These are phyloP conservation scores for Coniochaeta sp. DNA, from an alignment of 2,329 filamentous ascomycete species.

Conservation along the genomic window DNA sequence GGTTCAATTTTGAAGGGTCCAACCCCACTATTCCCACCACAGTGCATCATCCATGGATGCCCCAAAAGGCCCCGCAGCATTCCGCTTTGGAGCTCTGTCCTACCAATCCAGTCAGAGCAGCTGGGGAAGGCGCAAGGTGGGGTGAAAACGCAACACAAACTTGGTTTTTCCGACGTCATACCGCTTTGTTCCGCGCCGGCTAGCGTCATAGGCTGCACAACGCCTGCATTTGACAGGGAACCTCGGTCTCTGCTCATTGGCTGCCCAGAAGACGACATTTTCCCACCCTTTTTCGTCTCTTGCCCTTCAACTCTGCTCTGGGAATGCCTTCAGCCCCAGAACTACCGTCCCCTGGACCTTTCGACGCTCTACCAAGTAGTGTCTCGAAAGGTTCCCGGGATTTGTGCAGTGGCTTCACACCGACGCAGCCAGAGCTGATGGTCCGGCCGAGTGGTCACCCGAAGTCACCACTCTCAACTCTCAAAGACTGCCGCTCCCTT, in stretches of 20 bases:
- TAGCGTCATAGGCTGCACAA: slow-evolving; percentile 17
- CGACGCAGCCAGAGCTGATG: not conserved
- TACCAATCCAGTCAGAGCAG: not conserved
- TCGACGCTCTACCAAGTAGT: not conserved
- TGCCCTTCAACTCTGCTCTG: not conserved
- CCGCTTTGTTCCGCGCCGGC: slow-evolving; percentile 6
- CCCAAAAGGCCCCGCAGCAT: not conserved
- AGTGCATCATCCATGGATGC: not conserved
- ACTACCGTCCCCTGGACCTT: not conserved
- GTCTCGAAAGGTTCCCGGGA: not conserved
- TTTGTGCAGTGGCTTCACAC: not conserved
- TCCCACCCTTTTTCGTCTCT: not conserved
- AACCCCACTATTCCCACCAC: not conserved
- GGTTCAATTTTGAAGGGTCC: not conserved
- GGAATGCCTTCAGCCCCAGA: not conserved
- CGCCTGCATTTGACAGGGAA: slow-evolving; percentile 5
- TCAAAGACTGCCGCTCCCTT: too few species aligned
- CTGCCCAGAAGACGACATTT: not conserved
- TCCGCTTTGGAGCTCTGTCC: not conserved
- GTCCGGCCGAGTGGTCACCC: too few species aligned
- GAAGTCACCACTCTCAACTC: too few species aligned
- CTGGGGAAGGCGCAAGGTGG: not conserved
- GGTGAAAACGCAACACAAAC: not conserved
- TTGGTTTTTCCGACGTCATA: slow-evolving; percentile 18
- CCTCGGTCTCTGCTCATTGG: not conserved